Conservation (phyloP, 306 rosid species). For the Quercus engelmannii region DNA sequence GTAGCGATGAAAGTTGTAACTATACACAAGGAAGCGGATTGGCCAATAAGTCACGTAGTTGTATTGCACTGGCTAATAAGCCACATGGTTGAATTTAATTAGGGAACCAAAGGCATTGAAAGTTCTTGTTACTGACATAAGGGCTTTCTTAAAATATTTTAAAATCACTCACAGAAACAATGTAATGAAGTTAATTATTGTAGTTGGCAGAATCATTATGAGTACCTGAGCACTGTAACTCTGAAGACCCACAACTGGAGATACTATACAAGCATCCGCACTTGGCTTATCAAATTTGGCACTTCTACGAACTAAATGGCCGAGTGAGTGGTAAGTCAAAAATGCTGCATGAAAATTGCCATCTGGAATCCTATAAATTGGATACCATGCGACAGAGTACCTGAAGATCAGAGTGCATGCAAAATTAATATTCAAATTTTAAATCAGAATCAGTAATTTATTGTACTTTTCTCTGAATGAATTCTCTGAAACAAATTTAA, state of each 20-base stretch:
- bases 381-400: conserved; percentile 96
- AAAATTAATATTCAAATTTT: conserved; percentile 23
- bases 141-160: not conserved
- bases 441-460: conserved; percentile 7
- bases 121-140: too few species aligned
- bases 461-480: not conserved
- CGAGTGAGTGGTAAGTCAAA: conserved; percentile 85
- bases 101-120: too few species aligned
- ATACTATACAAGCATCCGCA: conserved; percentile 40
- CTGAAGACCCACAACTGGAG: conserved; percentile 87
- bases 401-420: conserved; percentile 44
- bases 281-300: conserved; percentile 25
- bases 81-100: too few species aligned
- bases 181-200: not conserved
- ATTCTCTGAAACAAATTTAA: conserved; percentile 7
- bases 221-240: conserved; percentile 80
- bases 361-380: conserved; percentile 85
- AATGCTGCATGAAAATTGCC: conserved; percentile 77
- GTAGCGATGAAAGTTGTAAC: too few species aligned
- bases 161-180: not conserved
- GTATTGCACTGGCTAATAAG: too few species aligned
- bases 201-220: conserved; percentile 6
- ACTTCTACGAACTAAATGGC: conserved; percentile 57
- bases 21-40: too few species aligned
- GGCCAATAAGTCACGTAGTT: too few species aligned